These are phyloP conservation scores for Sungouiozyma intestinalis DNA, from an alignment of 805 yeast genomes.

Conservation along the genomic window DNA sequence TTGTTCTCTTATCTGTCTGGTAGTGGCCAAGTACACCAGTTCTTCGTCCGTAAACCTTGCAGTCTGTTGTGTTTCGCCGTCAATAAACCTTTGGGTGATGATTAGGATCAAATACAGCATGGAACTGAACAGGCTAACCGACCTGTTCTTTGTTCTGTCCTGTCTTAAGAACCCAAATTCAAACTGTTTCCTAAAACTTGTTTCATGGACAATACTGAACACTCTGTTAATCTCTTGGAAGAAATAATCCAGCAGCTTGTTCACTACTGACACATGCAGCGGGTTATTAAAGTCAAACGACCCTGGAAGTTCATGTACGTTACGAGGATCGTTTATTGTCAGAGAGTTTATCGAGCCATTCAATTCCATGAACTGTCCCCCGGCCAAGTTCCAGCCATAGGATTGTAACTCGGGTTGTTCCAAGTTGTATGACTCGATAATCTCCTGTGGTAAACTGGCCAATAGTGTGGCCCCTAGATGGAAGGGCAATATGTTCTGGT, in stretches of 20 bases:
- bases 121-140: slow-evolving; percentile 38
- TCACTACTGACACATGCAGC: slow-evolving; percentile 19
- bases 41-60: slow-evolving; percentile 6
- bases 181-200: slow-evolving; percentile 42
- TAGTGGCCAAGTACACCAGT: slow-evolving; percentile 7
- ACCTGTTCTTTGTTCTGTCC: slow-evolving; percentile 19
- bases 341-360: not conserved
- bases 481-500: slow-evolving; percentile 34
- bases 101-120: slow-evolving; percentile 40
- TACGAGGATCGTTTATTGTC: slow-evolving; percentile 6
- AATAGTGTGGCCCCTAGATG: slow-evolving; percentile 31
- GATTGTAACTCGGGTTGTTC: slow-evolving; percentile 46
- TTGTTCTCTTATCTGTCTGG: slow-evolving; percentile 29
- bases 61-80: slow-evolving; percentile 21
- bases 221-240: slow-evolving; percentile 43
- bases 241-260: slow-evolving; percentile 28
- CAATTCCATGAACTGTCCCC: slow-evolving; percentile 39
- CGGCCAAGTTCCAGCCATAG: slow-evolving; percentile 60
- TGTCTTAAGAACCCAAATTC: slow-evolving; percentile 18
- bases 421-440: slow-evolving; percentile 26
- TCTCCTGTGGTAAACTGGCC: slow-evolving; percentile 27
- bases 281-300: slow-evolving; percentile 14
- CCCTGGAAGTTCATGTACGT: slow-evolving; percentile 11
- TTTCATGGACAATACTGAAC: slow-evolving; percentile 42
- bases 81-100: slow-evolving; percentile 41